Base-by-base conservation (phyloP, 2,329 filamentous ascomycete species). In the Paecilomyces fulvus region DNA sequence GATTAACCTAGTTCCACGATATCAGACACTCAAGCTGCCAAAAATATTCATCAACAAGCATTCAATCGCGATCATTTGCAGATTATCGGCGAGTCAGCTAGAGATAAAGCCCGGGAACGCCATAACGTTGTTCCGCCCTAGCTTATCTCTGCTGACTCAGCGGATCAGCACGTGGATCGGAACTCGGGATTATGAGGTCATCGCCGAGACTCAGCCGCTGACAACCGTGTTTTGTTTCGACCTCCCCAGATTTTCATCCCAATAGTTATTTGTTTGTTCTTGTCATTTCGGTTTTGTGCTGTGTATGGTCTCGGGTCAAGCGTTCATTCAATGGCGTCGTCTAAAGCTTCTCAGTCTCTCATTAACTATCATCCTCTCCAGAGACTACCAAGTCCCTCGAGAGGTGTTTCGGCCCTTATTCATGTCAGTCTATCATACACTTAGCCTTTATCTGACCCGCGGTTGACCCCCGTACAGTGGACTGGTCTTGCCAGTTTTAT, bases 341-440 rank as follows among this genome's bases (percentile, higher is more conserved):
- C 54, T 14, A 54, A 57, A 11, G 46, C 52, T 3, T 52, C 56
- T 46, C 62, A 58, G 12, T 56, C 54, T n/a, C 59, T 74, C 4
- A 55, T 69, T 43, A 48, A 59, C 9, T 67, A 64, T 52, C 76
- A 79, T 59, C 75, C 75, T 6, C 65, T 78, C 12, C 77, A 79
- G 59, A 62, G 71, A 54, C 61, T 77, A 12, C 52, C 65, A 30
- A 77, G 76, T 54, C 77, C 77, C 11, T 74, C 74, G 14, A 64
- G 71, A 53, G 70, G 71, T 3, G 49, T 75, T 33, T 79, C 76
- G 17, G 71, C 75, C 17, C 30, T 74, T 33, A 62, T 79, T 49
- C 75, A 78, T 68, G 75, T 77, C 60, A 58, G 65, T 64, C 51
- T 54, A 21, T 23, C 30, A n/a, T 56, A 28, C 20, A 17, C 3